Evolutionary conservation across 805 yeast species (phyloP).

Genomic region (Candida nitratophila): DNA sequence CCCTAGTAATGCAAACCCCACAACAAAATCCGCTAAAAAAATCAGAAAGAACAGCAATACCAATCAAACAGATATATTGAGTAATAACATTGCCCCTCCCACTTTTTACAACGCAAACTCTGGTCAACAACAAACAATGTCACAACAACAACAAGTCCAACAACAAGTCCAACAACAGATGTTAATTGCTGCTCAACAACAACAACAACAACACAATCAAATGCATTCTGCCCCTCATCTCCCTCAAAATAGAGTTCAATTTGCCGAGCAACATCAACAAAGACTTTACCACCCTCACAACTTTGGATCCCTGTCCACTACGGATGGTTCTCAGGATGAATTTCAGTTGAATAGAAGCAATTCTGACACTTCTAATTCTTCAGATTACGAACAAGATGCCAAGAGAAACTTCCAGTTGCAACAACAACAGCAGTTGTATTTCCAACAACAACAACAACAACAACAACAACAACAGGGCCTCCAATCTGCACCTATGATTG

Average conservation of each 20-base stretch:
- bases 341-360: conserved; percentile 15
- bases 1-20: neutral
- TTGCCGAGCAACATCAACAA: conserved; percentile 13
- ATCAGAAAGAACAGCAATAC: neutral
- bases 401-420: conserved; percentile 12
- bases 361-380: conserved; percentile 22
- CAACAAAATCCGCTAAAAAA: neutral
- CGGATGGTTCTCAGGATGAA: conserved; percentile 23
- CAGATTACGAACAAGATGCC: conserved; percentile 11
- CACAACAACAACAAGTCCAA: conserved; percentile 6
- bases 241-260: conserved; percentile 8
- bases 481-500: neutral
- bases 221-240: conserved; percentile 9
- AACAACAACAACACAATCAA: conserved; percentile 13
- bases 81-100: neutral
- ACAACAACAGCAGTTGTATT: conserved; percentile 11
- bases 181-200: conserved; percentile 1
- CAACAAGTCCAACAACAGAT: conserved; percentile 4
- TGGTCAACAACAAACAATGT: conserved; percentile 1
- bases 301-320: conserved; percentile 19
- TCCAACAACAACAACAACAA: neutral
- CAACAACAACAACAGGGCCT: neutral
- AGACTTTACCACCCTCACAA: conserved; percentile 6
- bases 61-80: neutral
- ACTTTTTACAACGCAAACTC: neutral